Percentiles rank a stretch among this genome's conserved stretches.
Evolutionary conservation across 192 early-diverging fungal species (phyloP).

Genomic region (Backusella australiensis): DNA sequence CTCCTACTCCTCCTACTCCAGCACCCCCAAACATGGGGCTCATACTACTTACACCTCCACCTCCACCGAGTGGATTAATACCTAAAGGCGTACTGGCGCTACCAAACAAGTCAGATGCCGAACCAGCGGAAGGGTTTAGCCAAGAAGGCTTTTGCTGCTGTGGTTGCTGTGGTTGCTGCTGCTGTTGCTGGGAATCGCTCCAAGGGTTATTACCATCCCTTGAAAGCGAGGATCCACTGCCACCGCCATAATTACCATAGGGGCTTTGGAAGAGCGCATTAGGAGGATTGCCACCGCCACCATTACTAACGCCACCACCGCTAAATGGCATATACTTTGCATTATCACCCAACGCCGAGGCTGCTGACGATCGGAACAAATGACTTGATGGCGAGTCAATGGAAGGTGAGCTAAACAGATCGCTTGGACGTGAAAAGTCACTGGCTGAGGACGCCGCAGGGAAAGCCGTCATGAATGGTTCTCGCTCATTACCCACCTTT

Average conservation of each 20-base stretch:
- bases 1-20: constrained; percentile 4
- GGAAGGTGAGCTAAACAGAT: constrained; percentile 1
- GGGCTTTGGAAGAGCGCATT: constrained; percentile 16
- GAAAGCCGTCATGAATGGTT: constrained; percentile 65
- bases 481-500: constrained; percentile 62
- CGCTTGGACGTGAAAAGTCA: background rate
- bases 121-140: background rate
- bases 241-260: constrained; percentile 13
- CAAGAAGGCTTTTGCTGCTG: background rate
- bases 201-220: constrained; percentile 1
- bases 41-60: background rate
- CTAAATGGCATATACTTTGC: constrained; percentile 13
- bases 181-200: background rate
- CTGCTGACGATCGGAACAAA: background rate
- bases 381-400: background rate
- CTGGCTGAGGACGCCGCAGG: background rate
- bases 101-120: background rate
- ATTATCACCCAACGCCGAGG: background rate
- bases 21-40: background rate
- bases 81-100: background rate
- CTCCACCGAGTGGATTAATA: background rate
- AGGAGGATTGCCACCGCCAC: background rate
- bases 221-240: background rate
- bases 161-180: constrained; percentile 3
- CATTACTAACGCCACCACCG: background rate